Evolutionary conservation across 495 filamentous ascomycete genomes (phyloP).

Genomic region (Neurospora sp.): DNA sequence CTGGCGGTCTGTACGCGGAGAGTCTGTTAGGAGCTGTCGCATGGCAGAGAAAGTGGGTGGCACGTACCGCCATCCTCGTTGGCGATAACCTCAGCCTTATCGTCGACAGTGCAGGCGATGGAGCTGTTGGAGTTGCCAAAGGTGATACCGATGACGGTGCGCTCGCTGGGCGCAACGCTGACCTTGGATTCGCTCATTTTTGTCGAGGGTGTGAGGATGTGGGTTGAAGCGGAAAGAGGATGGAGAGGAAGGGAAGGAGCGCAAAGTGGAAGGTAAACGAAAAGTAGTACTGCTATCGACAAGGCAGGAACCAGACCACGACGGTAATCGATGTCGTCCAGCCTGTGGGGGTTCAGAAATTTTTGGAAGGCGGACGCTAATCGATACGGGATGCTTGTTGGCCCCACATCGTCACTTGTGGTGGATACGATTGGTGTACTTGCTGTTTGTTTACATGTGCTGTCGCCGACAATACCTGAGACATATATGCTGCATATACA

Average conservation of each 20-base stretch:
- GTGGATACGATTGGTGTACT: neutral
- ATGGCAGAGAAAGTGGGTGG: neutral
- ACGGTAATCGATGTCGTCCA: neutral
- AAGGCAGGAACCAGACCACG: neutral
- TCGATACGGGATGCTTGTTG: neutral
- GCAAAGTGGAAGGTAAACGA: neutral
- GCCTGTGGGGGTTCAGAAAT: neutral
- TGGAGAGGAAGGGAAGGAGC: neutral
- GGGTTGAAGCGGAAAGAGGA: neutral
- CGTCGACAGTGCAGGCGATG: constrained; percentile 84
- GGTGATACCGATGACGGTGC: constrained; percentile 84
- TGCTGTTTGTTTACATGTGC: neutral
- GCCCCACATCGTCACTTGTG: neutral
- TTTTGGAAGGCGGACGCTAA: neutral
- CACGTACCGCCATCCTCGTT: constrained; percentile 92
- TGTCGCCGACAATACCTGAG: neutral
- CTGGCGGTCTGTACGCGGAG: constrained; percentile 62
- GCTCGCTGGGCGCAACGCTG: constrained; percentile 44
- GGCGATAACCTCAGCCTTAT: constrained; percentile 93
- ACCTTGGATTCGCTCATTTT: constrained; percentile 31
- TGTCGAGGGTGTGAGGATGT: neutral
- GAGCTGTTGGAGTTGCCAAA: constrained; percentile 98
- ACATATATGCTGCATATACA: no score
- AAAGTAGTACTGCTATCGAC: neutral
- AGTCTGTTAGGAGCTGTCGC: neutral